Evolutionary conservation across 169 alveolate genomes (phyloP).

Genomic region (Cryptosporidium parvum): DNA sequence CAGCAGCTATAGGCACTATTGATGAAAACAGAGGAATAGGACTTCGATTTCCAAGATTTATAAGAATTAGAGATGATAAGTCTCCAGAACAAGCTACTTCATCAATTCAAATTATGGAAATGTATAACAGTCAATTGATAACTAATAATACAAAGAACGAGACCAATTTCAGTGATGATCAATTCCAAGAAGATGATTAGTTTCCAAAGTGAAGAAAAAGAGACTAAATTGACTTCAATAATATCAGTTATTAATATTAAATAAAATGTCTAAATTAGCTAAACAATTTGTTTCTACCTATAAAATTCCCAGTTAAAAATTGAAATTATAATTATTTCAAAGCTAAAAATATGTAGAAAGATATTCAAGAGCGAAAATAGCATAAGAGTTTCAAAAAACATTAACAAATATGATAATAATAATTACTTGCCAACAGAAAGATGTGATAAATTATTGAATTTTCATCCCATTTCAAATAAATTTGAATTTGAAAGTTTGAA

Average conservation of each 20-base stretch:
- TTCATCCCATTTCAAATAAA: neutral
- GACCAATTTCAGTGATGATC: neutral
- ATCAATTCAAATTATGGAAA: conserved; percentile 88
- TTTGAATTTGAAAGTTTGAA: neutral
- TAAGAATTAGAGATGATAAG: conserved; percentile 96
- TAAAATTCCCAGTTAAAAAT: too few relatives aligned
- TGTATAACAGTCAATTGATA: conserved; percentile 86
- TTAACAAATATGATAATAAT: too few relatives aligned
- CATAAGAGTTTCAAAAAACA: too few relatives aligned
- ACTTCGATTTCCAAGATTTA: conserved; percentile 97
- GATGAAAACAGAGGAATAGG: conserved; percentile 94
- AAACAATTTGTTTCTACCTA: too few relatives aligned
- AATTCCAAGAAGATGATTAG: neutral
- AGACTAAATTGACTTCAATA: too few relatives aligned
- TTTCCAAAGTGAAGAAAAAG: too few relatives aligned
- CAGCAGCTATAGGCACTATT: conserved; percentile 92
- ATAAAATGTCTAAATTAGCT: too few relatives aligned
- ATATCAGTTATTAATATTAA: too few relatives aligned
- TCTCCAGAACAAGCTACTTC: conserved; percentile 93
- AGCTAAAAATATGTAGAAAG: too few relatives aligned
- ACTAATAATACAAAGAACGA: neutral
- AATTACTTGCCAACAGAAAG: neutral
- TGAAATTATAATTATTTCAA: too few relatives aligned
- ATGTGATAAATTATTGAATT: neutral
- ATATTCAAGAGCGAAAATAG: too few relatives aligned